Base-by-base conservation (phyloP, 345 rosid genomes). In the Populus ilicifolia region DNA sequence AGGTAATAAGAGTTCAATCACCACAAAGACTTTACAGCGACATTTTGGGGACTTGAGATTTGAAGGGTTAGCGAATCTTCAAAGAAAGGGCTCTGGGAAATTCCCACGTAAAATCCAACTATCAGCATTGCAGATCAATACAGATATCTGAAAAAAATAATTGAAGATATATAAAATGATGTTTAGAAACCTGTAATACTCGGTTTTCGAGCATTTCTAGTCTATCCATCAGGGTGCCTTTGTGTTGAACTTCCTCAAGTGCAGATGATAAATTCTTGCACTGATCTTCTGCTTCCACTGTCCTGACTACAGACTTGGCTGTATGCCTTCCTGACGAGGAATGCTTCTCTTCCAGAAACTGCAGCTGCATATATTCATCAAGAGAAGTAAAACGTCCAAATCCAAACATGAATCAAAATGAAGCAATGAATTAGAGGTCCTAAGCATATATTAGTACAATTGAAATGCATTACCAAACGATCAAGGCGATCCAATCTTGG, bases 401-500 rank as follows among this genome's bases (percentile, higher is more conserved):
- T 20, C 23, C 67, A n/a, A n/a, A n/a, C 27, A 63, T n/a, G 2
- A n/a, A 10, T 13, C 17, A 63, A 35, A 63, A 7, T n/a, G 65
- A 23, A n/a, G 43, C 2, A 67, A 72, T 14, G 14, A 79, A 29
- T 75, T 41, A 13, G 5, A 29, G 44, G 48, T 16, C 38, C 30
- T 5, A n/a, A 7, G 33, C 52, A 48, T 9, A 44, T 59, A 12
- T 5, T 6, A 21, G 4, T 67, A 46, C 44, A 20, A 16, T 17
- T 50, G 13, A 16, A 62, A 67, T 62, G 35, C 8, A 13, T 65
- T 78, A 88, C 90, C 89, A 82, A 56, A 43, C 72, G 80, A 68
- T 83, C 82, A n/a, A 84, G 85, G 39, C 76, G 85, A 74, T 86
- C 84, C 66, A 86, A 67, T 73, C 89, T 79, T 50, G 81, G 70